Evolutionary conservation across 108 stramenopile species (phyloP), one percentile per base, ranked within the genome.

Genomic region (Poteriospumella lacustris): DNA sequence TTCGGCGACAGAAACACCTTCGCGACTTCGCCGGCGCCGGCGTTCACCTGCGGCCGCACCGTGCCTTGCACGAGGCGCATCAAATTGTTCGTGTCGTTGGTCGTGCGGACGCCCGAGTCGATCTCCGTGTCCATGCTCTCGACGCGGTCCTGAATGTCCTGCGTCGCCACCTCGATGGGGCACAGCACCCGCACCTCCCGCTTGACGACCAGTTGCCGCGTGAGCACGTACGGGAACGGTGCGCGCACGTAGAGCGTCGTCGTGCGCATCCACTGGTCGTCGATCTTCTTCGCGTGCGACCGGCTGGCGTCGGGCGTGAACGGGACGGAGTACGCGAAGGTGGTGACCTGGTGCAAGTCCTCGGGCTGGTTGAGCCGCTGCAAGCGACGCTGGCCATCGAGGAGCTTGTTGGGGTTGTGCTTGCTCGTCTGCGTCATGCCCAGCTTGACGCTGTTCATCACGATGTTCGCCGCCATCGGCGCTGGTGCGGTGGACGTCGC

Each of bases 61-160:
- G 70, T 73, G 9, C 70, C 70, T 73, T 73, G 70, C 9, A 73
- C 41, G 42, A 73, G 38, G 26, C 70, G 38, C 70, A 73, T 73
- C 33, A 73, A 38, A 56, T 73, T 73, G 41, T 73, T 73, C 28
- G 5, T 42, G 31, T 73, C 70, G 28, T 24, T 33, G 26, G 3
- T 24, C 19, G 64, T 15, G 26, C 24, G 26, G 38, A 34, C 31
- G 5, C 36, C 47, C 5, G 9, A 33, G 9, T 38, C 24, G 12
- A 73, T 26, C 36, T 73, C 70, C 5, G 9, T 56, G 5, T 73
- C 47, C 70, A 73, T 73, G 5, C 31, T 42, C 36, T 73, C 44
- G 9, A 73, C 36, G 33, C 70, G 43, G 33, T 73, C 70, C 26
- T 73, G 26, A 73, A 73, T 73, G 24, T 73, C 70, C 9, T 34